Base-by-base conservation (phyloP, 495 filamentous ascomycete genomes). In the Neurospora sp. region DNA sequence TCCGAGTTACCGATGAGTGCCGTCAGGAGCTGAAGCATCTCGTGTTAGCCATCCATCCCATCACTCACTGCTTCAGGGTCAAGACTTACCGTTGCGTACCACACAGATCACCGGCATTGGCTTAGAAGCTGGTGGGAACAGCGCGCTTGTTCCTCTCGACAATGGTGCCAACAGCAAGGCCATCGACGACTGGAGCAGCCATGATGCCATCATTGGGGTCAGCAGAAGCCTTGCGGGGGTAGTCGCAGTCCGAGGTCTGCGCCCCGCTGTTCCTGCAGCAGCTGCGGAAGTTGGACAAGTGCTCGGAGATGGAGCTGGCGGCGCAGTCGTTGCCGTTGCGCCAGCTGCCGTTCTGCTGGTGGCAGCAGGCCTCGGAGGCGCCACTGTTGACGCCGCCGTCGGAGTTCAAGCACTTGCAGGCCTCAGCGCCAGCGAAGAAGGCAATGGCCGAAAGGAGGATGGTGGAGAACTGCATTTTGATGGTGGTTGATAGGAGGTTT, bases 231-330 rank as follows among this genome's bases (percentile, higher is more conserved):
- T 16, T 7, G 53, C 27, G 53, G 12, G 53, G 53, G 53, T 61
- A 61, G 27, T 61, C 53, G 53, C 53, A 61, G 53, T 61, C 53
- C 5, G 53, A 61, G 12, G 53, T 61, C 27, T 61, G 53, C 7
- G 53, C 27, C 7, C 53, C 53, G 14, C 53, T 61, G 22, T 31
- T 61, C 27, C 1, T 35, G 53, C 53, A 61, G 53, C 53, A 61
- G 27, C 22, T 61, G 27, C 53, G 53, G 53, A 61, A 84, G 76
- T 84, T 84, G 70, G 82, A 85, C 69, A 86, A 83, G 70, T 85
- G 83, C 75, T 85, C 83, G 10, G 76, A 74, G 74, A 84, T 83
- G 20, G 79, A 81, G 74, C 83, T 84, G 31, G 83, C 85, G 10
- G 83, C 85, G 75, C 84, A 86, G 22, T 61, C 53, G 53, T 61